Evolutionary conservation across 768 basidiomycete genomes (phyloP), one percentile per base, ranked within the genome.

Genomic region (Boletus edulis): DNA sequence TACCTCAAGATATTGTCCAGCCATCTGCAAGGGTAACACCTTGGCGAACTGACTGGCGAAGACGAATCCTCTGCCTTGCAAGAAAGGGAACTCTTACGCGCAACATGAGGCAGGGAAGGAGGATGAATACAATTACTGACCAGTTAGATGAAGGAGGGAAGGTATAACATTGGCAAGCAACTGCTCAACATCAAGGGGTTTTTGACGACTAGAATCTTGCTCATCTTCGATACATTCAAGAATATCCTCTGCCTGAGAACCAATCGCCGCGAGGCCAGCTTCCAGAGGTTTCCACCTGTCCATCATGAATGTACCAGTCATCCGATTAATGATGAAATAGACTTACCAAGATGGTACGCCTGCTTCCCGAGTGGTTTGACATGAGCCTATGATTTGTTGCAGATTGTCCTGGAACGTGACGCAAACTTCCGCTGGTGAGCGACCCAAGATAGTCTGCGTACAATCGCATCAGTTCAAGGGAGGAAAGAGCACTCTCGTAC

Each of bases 31-130:
- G 0, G 93, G 88, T 5, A 98, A 77, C 11, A 88, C 72, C 60
- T 84, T 82, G 1, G 90, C 81, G 65, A 85, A 98, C 64, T 94
- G 88, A 65, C 92, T 94, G 3, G 94, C 93, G 61, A 98, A 95
- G 43, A 98, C 91, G 56, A 98, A 97, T 0, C 86, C 91, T 56
- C 97, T 81, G 12, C 96, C 97, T 72, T 98, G 96, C 29, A 99
- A 72, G 81, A 98, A 99, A 0, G 94, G 94, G 52, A 79, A 80
- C 22, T 92, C 95, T 96, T 29, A 24, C 27, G 38, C 14, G 42
- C 5, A 13, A 46, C 10, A 51, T 53, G 9, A 55, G 46, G 22
- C 41, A 49, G 29, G 49, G 34, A 50, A 31, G 46, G 18, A 39
- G 42, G 17, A 27, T 18, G n/a, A 42, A 29, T 1, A 43, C 39